These are phyloP conservation scores for Physcomitrium patens DNA, from an alignment of 225 moss, liverwort and hornwort genomes.

Conservation along the genomic window DNA sequence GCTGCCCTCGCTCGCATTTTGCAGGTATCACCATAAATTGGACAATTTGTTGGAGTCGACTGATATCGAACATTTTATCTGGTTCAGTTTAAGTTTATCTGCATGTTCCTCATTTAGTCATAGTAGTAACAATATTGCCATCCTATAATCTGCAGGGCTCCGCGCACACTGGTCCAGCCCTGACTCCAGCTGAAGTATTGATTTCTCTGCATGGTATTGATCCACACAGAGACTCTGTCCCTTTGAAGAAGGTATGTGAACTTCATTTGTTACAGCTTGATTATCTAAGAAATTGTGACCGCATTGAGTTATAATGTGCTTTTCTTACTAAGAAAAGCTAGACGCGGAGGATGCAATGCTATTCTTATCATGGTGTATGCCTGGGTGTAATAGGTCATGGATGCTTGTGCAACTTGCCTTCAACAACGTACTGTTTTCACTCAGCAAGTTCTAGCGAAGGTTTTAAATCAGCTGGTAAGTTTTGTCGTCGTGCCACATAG, in stretches of 20 bases:
- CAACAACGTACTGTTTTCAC: conserved; percentile 98
- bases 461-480: conserved; percentile 94
- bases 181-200: conserved; percentile 97
- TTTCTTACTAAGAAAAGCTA: not conserved
- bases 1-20: conserved; percentile 95
- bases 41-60: conserved; percentile 11
- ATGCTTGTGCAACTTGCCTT: conserved; percentile 98
- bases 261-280: not conserved
- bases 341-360: conserved; percentile 5
- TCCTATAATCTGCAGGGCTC: conserved; percentile 68
- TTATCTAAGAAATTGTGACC: not conserved
- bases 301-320: conserved; percentile 11
- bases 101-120: not conserved
- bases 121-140: conserved; percentile 15
- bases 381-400: conserved; percentile 73
- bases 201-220: conserved; percentile 98
- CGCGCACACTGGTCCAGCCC: conserved; percentile 90
- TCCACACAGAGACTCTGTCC: conserved; percentile 83
- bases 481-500: conserved; percentile 6
- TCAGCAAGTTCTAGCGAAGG: conserved; percentile 97
- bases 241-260: conserved; percentile 81
- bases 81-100: conserved; percentile 12
- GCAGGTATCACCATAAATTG: conserved; percentile 56
- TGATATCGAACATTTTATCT: not conserved
- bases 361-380: conserved; percentile 18